Base-by-base conservation (phyloP, 108 stramenopile genomes). In the Cyclotella atomus region DNA sequence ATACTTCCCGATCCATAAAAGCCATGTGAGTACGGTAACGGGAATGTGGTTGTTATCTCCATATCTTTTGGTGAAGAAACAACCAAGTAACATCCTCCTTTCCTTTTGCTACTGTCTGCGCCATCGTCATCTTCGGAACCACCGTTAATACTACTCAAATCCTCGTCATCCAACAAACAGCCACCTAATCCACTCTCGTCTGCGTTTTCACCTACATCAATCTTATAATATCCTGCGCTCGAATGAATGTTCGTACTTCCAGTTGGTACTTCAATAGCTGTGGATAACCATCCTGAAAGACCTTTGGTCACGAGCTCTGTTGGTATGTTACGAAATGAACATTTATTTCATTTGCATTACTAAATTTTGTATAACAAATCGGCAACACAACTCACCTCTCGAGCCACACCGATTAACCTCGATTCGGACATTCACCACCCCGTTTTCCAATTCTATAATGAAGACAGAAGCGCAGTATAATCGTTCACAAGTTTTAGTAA, bases 31-130 rank as follows among this genome's bases (percentile, higher is more conserved):
- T 57, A 30, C 2, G 56, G 56, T 15, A 30, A 15, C 29, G 28
- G 56, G n/a, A 57, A 57, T 10, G 56, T 57, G 2, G 56, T 57
- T 12, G 56, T 57, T 28, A 57, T 57, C n/a, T 57, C 56, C 15
- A 32, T 32, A 30, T 57, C 56, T 57, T 57, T 57, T 12, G 56
- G 56, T 30, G 56, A 57, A 57, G 29, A 12, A 19, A 57, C 29
- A 30, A 32, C 1, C 10, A 57, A 15, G 29, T 57, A 57, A 32
- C 56, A 57, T 30, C 56, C 56, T 57, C 10, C 29, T 30, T n/a
- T 30, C 16, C n/a, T 5, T 15, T 23, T 23, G 24, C 20, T 24
- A 53, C 24, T 53, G 21, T 1, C 12, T 19, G 52, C 10, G 10
- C 19, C 52, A 53, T 12, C 30, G 3, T 12, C 30, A 15, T 19